phyloP scores from a whole-genome alignment of 495 filamentous ascomycete genomes.

The Astrothelium macrocarpum region DNA sequence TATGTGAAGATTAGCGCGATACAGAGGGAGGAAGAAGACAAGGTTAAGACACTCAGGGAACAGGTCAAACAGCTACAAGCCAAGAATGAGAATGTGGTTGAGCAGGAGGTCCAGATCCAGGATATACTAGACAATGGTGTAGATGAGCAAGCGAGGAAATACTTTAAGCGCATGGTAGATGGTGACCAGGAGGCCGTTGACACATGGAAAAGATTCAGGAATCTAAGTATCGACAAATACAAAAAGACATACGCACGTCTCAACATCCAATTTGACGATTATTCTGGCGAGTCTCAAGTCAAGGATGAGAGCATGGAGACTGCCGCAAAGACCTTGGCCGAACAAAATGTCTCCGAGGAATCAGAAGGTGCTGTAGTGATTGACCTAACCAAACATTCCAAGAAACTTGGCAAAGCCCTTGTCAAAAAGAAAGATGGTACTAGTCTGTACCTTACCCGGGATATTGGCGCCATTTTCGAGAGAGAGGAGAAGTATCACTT shows the following conservation, averaged over 20 bases:
- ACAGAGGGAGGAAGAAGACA: constrained; percentile 31
- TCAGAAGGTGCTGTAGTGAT: constrained; percentile 84
- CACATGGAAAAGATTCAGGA: constrained; percentile 79
- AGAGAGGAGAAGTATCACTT: constrained; percentile 54
- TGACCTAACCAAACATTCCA: constrained; percentile 69
- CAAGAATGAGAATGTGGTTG: constrained; percentile 42
- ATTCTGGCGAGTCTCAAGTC: constrained; percentile 91
- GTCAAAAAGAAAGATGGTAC: constrained; percentile 62
- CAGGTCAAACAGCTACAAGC: constrained; percentile 45
- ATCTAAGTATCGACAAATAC: constrained; percentile 80
- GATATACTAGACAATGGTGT: constrained; percentile 47
- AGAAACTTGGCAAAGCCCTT: constrained; percentile 59
- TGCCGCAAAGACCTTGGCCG: constrained; percentile 54
- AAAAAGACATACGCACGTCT: constrained; percentile 70
- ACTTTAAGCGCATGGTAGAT: constrained; percentile 90
- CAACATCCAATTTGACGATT: constrained; percentile 90
- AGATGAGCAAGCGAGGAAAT: constrained; percentile 58
- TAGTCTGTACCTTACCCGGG: constrained; percentile 60
- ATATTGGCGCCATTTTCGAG: constrained; percentile 58
- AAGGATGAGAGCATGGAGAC: constrained; percentile 69
- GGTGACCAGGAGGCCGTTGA: constrained; percentile 65
- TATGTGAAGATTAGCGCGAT: constrained; percentile 54
- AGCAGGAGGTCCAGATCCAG: constrained; percentile 18
- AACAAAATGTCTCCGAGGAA: constrained; percentile 63
- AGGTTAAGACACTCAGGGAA: constrained; percentile 49